Percentiles rank a stretch among this genome's conserved stretches.
phyloP scores from a whole-genome alignment of 495 filamentous ascomycete species.

The Penicilliopsis zonata region DNA sequence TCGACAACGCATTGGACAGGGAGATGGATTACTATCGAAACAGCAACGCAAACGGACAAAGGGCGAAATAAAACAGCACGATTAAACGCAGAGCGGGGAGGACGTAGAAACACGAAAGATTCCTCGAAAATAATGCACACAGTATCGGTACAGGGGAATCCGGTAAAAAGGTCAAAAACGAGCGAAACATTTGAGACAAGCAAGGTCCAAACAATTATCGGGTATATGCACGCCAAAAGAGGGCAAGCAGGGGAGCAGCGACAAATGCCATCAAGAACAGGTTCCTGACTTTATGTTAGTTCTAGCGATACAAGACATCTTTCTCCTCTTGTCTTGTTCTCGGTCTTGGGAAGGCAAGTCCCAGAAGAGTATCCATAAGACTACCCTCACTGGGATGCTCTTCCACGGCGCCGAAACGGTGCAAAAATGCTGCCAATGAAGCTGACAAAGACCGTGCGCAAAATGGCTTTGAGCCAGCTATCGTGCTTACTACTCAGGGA shows the following conservation, averaged over 20 bases:
- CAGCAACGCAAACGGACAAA: constrained; percentile 1
- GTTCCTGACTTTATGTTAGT: constrained; percentile 23
- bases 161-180: constrained; percentile 3
- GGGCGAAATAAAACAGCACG: constrained; percentile 16
- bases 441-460: constrained; percentile 29
- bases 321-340: not conserved
- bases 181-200: constrained; percentile 4
- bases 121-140: constrained; percentile 5
- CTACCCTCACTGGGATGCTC: constrained; percentile 16
- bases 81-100: constrained; percentile 13
- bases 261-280: constrained; percentile 21
- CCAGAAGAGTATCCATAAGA: not conserved
- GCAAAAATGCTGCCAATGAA: constrained; percentile 31
- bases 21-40: constrained; percentile 2
- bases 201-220: constrained; percentile 10
- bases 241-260: constrained; percentile 17
- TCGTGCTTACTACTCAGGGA: constrained; percentile 29
- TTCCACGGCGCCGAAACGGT: constrained; percentile 27
- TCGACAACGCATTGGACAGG: not conserved
- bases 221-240: constrained; percentile 20
- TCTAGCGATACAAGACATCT: constrained; percentile 4
- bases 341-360: not conserved
- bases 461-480: constrained; percentile 33
- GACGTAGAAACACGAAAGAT: constrained; percentile 14
- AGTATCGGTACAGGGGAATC: constrained; percentile 32